These are phyloP conservation scores for Colletotrichum sp. DNA, from an alignment of 2,329 filamentous ascomycete species.

Conservation along the genomic window DNA sequence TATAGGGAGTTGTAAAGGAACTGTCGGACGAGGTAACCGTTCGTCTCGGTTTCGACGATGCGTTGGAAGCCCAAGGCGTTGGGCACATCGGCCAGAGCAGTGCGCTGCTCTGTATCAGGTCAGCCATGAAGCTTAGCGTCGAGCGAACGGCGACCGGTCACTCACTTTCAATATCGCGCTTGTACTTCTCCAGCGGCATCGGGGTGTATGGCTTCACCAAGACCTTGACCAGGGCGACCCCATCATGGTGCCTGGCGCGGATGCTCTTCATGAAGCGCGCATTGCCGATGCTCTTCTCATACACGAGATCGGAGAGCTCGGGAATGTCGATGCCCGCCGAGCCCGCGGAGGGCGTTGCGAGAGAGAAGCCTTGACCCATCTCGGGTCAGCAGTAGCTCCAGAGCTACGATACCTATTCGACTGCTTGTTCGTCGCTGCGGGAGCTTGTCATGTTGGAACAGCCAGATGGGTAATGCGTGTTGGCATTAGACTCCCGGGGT, in stretches of 20 bases:
- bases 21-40: constrained; percentile 92
- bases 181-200: constrained; percentile 81
- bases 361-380: constrained; percentile 98
- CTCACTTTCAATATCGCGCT: constrained; percentile 74
- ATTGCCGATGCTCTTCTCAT: constrained; percentile 90
- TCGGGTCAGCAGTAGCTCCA: constrained; percentile 22
- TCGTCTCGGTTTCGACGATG: constrained; percentile 88
- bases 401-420: constrained; percentile 11
- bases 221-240: constrained; percentile 91
- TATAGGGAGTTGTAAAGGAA: constrained; percentile 97
- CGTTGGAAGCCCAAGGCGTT: constrained; percentile 92
- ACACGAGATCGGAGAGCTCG: constrained; percentile 87
- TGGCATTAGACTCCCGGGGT: background rate
- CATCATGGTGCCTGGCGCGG: constrained; percentile 86
- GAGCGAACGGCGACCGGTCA: background rate
- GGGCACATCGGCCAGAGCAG: constrained; percentile 79
- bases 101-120: constrained; percentile 71
- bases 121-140: background rate
- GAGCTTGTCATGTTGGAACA: constrained; percentile 12
- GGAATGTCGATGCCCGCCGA: constrained; percentile 93
- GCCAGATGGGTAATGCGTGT: background rate
- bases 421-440: background rate
- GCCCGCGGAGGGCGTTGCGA: constrained; percentile 89
- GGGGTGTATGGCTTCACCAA: constrained; percentile 90
- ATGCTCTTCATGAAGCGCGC: constrained; percentile 98